Evolutionary conservation across 1,284 basidiomycete species (phyloP), one percentile per base, ranked within the genome.

Genomic region (Trametes polyzona): DNA sequence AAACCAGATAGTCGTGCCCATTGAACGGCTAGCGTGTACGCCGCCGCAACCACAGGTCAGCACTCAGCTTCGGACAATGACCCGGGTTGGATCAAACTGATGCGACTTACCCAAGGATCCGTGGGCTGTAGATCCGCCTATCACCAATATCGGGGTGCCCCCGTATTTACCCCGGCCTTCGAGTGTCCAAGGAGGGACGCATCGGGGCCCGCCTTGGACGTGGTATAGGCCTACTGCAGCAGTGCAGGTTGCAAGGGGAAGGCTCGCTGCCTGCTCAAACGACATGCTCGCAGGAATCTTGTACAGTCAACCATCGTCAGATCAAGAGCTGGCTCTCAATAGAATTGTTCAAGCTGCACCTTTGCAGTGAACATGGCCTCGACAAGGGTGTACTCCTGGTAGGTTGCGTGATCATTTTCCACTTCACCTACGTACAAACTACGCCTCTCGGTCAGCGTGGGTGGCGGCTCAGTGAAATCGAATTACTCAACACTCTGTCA

Each of bases 161-260:
- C 65, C 48, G 58, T 77, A 76, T 48, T 76, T 78, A 21, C 71
- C 71, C 2, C 71, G 62, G 2, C 72, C 71, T 8, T 65, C 67
- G 36, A 67, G 65, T n/a, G 59, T 57, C 58, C 70, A 66, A 0
- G 63, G 27, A 2, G 74, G 65, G 10, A 36, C 49, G 65, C 74
- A 44, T 65, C 66, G 39, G 2, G 52, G 72, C 21, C 69, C 55
- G 0, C 71, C 71, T 1, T 58, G 55, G 23, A 63, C 52, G 47
- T 71, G 65, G 60, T 76, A 80, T 12, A 80, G 58, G 0, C 76
- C 78, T 5, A 76, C 69, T 0, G 76, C 75, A 4, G 76, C 73
- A 0, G 75, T 74, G 3, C 76, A 65, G 3, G 73, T 68, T 0
- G 75, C 67, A 2, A 78, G 73, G 17, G 81, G 67, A 5, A 78